Percentiles rank a stretch among this genome's conserved stretches.
Conservation (phyloP, 2,329 filamentous ascomycete genomes). For the Ceratocystis albifundus region DNA sequence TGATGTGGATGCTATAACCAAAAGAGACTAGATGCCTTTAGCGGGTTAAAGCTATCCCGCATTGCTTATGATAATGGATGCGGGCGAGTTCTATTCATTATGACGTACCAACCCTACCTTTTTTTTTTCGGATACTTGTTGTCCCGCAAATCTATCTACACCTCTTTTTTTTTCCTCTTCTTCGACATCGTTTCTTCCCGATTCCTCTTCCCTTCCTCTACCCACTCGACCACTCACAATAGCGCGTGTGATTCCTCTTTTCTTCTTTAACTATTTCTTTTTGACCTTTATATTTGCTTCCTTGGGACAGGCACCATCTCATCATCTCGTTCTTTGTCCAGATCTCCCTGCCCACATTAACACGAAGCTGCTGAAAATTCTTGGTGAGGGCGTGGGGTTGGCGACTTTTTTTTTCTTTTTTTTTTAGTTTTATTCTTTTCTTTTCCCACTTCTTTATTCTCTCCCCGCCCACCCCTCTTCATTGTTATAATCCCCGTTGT, state of each 20-base stretch:
- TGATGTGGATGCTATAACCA: constrained; percentile 1
- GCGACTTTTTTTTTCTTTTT: too few species aligned
- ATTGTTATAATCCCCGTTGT: background rate
- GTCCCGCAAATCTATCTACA: too few species aligned
- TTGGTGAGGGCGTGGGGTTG: too few species aligned
- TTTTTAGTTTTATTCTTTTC: too few species aligned
- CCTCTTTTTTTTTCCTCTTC: constrained; percentile 1
- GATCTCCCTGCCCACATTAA: too few species aligned
- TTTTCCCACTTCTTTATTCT: background rate
- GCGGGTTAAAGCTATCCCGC: background rate
- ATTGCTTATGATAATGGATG: background rate
- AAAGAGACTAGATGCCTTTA: constrained; percentile 9
- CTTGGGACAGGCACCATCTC: too few species aligned
- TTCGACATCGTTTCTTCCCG: background rate
- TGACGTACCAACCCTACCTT: too few species aligned
- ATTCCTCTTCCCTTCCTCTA: background rate
- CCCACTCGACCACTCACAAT: too few species aligned
- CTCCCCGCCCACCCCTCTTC: background rate
- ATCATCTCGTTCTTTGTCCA: background rate
- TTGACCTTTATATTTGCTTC: background rate
- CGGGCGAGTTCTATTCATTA: background rate
- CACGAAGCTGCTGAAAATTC: too few species aligned
- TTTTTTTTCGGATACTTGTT: too few species aligned
- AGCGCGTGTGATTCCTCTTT: background rate
- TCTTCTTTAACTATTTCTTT: background rate